Conservation (phyloP, 805 yeast genomes). For the Schizosaccharomyces octosporus region DNA sequence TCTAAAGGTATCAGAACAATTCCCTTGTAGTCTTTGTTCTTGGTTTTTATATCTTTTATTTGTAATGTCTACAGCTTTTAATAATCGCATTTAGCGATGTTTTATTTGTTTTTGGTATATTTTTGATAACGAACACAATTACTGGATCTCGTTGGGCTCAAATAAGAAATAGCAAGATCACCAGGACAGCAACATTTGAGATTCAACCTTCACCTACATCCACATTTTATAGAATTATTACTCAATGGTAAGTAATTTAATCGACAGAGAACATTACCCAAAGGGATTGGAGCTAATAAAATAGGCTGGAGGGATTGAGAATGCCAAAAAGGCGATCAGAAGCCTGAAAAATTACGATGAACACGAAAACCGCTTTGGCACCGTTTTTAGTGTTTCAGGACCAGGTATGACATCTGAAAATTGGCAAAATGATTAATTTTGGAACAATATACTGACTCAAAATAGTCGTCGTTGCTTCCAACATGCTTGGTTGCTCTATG, state of each 20-base stretch:
- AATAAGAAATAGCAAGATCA: no score
- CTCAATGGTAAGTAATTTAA: background rate
- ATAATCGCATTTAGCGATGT: no score
- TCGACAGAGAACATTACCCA: background rate
- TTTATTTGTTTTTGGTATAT: no score
- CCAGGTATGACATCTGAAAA: conserved; percentile 2
- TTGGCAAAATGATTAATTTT: background rate
- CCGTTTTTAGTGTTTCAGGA: conserved; percentile 8
- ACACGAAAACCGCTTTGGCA: conserved; percentile 61
- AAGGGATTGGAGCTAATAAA: background rate
- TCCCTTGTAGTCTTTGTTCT: no score
- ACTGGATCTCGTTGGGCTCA: no score
- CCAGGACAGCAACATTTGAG: no score
- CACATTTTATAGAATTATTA: background rate
- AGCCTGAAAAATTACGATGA: conserved; percentile 57
- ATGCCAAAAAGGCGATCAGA: conserved; percentile 81
- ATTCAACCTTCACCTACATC: no score
- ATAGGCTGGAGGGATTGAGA: conserved; percentile 88
- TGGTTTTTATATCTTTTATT: no score
- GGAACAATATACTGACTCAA: background rate
- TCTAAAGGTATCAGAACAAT: no score
- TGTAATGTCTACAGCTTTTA: no score
- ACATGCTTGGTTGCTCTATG: conserved; percentile 99
- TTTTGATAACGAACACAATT: no score
- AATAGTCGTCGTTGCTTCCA: conserved; percentile 91